phyloP scores from a whole-genome alignment of 139 green algal species.

The Diplosphaera chodatii region DNA sequence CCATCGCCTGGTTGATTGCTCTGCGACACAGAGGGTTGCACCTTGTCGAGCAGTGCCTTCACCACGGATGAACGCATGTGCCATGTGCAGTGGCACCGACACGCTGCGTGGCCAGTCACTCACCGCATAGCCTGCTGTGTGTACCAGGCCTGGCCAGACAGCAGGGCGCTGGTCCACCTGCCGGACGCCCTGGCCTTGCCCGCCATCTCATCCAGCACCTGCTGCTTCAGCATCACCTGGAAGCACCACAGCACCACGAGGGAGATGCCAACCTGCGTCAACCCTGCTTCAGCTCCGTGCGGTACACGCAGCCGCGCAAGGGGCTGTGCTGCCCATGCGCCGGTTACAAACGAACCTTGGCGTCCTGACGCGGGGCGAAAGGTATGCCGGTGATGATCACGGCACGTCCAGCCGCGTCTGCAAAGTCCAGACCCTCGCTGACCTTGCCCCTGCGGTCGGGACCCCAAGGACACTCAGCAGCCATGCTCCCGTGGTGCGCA shows the following conservation, averaged over 20 bases:
- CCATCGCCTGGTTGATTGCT: constrained; percentile 95
- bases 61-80: too few species aligned
- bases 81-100: too few species aligned
- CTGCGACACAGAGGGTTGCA: too few species aligned
- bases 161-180: constrained; percentile 5
- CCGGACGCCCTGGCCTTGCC: constrained; percentile 17
- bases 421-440: constrained; percentile 96
- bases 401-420: constrained; percentile 73
- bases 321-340: too few species aligned
- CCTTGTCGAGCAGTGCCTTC: not conserved
- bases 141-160: constrained; percentile 74
- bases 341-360: constrained; percentile 47
- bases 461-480: too few species aligned
- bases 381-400: constrained; percentile 96
- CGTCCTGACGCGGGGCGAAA: constrained; percentile 64
- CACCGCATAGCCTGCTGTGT: constrained; percentile 47
- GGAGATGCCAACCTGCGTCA: not conserved
- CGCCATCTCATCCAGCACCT: constrained; percentile 71
- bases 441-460: constrained; percentile 58
- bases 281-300: too few species aligned
- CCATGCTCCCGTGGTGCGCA: too few species aligned
- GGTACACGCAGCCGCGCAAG: too few species aligned
- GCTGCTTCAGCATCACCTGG: constrained; percentile 69
- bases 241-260: not conserved
- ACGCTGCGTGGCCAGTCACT: too few species aligned